A percentile compares a stretch with the other conserved stretches of the same genome.
Conservation (phyloP, 2,329 filamentous ascomycete species). For the Colletotrichum sp. region DNA sequence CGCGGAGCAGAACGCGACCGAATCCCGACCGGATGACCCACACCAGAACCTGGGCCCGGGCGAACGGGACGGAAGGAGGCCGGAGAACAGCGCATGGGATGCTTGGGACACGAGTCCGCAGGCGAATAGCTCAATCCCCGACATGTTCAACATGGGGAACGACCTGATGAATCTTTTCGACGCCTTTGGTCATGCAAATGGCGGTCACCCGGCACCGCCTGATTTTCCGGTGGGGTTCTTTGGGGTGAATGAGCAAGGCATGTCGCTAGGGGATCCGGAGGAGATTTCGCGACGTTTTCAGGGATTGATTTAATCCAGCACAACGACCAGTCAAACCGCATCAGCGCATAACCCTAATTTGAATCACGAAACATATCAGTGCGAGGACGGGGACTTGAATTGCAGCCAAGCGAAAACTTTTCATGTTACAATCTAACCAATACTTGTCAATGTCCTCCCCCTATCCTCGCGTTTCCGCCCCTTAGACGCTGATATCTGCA, state of each 20-base stretch:
- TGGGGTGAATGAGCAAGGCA: conserved; percentile 1
- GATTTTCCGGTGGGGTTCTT: conserved; percentile 12
- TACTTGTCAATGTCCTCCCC: not conserved
- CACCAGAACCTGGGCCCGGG: not conserved
- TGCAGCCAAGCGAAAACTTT: not conserved
- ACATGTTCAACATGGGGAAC: conserved; percentile 39
- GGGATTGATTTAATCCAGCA: conserved; percentile 27
- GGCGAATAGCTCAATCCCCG: conserved; percentile 26
- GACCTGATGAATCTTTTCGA: conserved; percentile 41
- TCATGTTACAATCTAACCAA: not conserved
- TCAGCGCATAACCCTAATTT: rapidly evolving
- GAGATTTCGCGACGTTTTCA: conserved; percentile 38
- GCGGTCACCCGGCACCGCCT: conserved; percentile 11
- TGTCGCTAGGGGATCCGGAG: conserved; percentile 23
- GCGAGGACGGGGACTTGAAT: not conserved
- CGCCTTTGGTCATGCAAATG: conserved; percentile 28
- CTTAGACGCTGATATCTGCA: not conserved
- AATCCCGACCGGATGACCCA: not conserved
- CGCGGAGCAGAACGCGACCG: conserved; percentile 16
- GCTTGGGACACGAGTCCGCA: not conserved
- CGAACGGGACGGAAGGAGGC: not conserved
- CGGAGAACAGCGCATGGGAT: not conserved
- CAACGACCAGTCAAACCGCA: rapidly evolving
- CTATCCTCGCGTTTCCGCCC: not conserved
- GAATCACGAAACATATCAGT: rapidly evolving